phyloP scores from a whole-genome alignment of 2,329 filamentous ascomycete genomes.

The Rhexocercosporidium sp. region DNA sequence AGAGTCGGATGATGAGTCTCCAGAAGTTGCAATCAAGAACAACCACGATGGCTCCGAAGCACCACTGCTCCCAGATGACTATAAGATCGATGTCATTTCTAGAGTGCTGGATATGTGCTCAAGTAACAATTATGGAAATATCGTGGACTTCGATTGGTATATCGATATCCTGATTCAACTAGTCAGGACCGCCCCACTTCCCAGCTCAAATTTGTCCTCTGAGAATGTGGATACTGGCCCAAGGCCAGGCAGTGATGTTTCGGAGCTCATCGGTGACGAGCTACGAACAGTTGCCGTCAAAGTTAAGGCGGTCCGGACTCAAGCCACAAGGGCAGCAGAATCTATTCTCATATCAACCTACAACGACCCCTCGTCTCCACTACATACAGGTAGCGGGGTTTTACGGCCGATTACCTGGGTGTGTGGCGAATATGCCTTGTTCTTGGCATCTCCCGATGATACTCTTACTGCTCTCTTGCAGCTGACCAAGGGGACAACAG shows the following conservation, averaged over 20 bases:
- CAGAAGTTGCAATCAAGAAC: slow-evolving; percentile 53
- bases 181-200: slow-evolving; percentile 69
- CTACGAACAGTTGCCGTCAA: slow-evolving; percentile 90
- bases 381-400: slow-evolving; percentile 66
- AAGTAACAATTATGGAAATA: slow-evolving; percentile 82
- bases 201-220: slow-evolving; percentile 43
- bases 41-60: slow-evolving; percentile 57
- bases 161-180: slow-evolving; percentile 88
- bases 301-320: slow-evolving; percentile 79
- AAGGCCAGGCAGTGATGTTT: slow-evolving; percentile 49
- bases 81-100: slow-evolving; percentile 80
- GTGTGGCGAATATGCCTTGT: slow-evolving; percentile 83
- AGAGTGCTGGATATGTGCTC: slow-evolving; percentile 90
- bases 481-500: slow-evolving; percentile 56
- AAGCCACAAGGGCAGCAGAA: slow-evolving; percentile 85
- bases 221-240: slow-evolving; percentile 20
- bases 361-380: slow-evolving; percentile 55
- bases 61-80: slow-evolving; percentile 80
- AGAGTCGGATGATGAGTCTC: slow-evolving; percentile 62
- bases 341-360: slow-evolving; percentile 69
- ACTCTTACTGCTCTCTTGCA: slow-evolving; percentile 78
- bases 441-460: slow-evolving; percentile 71
- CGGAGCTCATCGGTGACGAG: slow-evolving; percentile 80
- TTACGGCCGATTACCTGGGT: slow-evolving; percentile 83
- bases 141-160: slow-evolving; percentile 97